Conservation (phyloP, 176 grass and related monocot genomes). For the Pontederia paniculata region DNA sequence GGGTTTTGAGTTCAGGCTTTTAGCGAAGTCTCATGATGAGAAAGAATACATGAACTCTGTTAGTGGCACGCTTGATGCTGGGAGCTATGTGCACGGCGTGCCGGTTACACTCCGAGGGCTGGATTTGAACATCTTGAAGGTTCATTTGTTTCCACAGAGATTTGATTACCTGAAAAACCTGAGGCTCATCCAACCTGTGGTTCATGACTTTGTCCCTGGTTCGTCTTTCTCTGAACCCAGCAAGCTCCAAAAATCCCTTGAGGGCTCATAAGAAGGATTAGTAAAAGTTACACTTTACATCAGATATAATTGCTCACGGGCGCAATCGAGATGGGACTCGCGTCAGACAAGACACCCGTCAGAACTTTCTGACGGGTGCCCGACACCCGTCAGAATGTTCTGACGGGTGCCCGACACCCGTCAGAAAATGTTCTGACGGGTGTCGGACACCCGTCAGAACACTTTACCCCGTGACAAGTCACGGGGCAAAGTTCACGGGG, state of each 20-base stretch:
- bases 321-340: too few relatives aligned
- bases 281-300: constrained; percentile 72
- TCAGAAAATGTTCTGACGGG: too few relatives aligned
- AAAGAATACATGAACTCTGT: constrained; percentile 46
- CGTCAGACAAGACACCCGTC: too few relatives aligned
- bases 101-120: constrained; percentile 59
- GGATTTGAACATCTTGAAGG: constrained; percentile 68
- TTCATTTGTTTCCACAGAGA: constrained; percentile 73
- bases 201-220: constrained; percentile 71
- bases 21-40: constrained; percentile 42
- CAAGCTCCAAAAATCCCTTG: constrained; percentile 55
- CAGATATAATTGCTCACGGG: too few relatives aligned
- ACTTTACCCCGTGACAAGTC: too few relatives aligned
- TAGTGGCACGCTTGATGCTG: constrained; percentile 49
- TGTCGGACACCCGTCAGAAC: too few relatives aligned
- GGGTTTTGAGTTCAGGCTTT: constrained; percentile 78
- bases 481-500: too few relatives aligned
- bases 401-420: too few relatives aligned
- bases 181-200: constrained; percentile 60
- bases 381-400: too few relatives aligned
- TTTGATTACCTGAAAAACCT: constrained; percentile 41
- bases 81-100: constrained; percentile 33
- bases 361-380: too few relatives aligned
- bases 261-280: constrained; percentile 51
- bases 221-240: constrained; percentile 50